phyloP scores from a whole-genome alignment of 2,329 filamentous ascomycete genomes.

The Colletotrichum trifolii region DNA sequence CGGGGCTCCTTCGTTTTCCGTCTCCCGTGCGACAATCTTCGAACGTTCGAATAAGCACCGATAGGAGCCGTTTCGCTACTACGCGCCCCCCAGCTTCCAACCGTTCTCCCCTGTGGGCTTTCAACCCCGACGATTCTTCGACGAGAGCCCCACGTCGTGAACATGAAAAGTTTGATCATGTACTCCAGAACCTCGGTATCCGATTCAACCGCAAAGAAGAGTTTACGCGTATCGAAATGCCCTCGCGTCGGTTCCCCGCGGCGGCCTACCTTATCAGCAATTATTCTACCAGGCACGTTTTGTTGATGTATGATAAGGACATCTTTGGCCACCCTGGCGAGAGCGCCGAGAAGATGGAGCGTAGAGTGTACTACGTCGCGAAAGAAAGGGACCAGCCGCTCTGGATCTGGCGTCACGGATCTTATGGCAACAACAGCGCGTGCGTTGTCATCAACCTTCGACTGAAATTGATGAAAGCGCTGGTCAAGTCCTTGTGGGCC shows the following conservation, averaged over 20 bases:
- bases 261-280: neutral
- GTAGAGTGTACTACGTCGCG: conserved; percentile 8
- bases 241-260: neutral
- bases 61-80: too few relatives aligned
- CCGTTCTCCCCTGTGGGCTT: too few relatives aligned
- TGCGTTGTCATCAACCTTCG: conserved; percentile 13
- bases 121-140: too few relatives aligned
- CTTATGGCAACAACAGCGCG: neutral
- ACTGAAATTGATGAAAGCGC: conserved; percentile 1
- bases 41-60: too few relatives aligned
- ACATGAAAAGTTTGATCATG: too few relatives aligned
- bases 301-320: neutral
- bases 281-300: conserved; percentile 11
- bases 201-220: too few relatives aligned
- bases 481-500: conserved; percentile 10
- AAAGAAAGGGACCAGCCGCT: conserved; percentile 19
- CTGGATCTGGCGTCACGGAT: conserved; percentile 10
- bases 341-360: conserved; percentile 7
- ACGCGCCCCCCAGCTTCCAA: too few relatives aligned
- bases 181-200: too few relatives aligned
- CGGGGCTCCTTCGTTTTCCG: too few relatives aligned
- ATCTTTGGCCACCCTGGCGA: neutral
- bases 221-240: too few relatives aligned
- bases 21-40: too few relatives aligned
- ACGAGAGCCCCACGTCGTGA: too few relatives aligned